phyloP scores from a whole-genome alignment of 2,329 filamentous ascomycete species.

The Rhynchosporium graminicola region DNA sequence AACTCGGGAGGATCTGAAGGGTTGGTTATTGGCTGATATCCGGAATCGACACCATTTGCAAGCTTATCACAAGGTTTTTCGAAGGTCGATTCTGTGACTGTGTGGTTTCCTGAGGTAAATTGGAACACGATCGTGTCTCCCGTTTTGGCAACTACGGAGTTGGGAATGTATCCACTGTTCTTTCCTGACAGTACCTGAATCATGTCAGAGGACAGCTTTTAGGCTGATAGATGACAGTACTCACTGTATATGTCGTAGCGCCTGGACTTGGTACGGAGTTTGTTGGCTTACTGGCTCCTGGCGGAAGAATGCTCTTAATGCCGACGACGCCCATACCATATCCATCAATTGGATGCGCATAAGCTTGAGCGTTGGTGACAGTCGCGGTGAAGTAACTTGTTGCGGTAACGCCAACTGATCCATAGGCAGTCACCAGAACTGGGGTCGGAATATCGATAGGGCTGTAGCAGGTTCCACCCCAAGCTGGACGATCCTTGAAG shows the following conservation, averaged over 20 bases:
- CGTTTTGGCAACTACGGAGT: conserved; percentile 38
- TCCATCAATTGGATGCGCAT: conserved; percentile 32
- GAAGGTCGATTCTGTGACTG: conserved; percentile 45
- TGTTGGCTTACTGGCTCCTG: conserved; percentile 3
- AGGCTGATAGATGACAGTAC: neutral
- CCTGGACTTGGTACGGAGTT: conserved; percentile 6
- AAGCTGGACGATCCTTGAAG: conserved; percentile 30
- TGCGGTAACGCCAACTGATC: conserved; percentile 25
- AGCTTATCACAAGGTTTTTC: conserved; percentile 42
- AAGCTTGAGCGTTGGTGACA: conserved; percentile 28
- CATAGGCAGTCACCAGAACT: conserved; percentile 28
- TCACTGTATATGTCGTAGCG: conserved; percentile 26
- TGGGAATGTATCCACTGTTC: conserved; percentile 63
- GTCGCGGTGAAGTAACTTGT: conserved; percentile 29
- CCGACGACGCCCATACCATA: conserved; percentile 27
- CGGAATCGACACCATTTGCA: conserved; percentile 60
- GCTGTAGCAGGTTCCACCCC: conserved; percentile 34
- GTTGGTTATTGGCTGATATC: conserved; percentile 43
- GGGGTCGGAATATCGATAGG: conserved; percentile 15
- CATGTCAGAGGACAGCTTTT: conserved; percentile 4
- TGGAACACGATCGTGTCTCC: conserved; percentile 40
- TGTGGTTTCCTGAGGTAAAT: conserved; percentile 48
- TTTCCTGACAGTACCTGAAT: conserved; percentile 24
- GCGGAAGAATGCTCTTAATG: conserved; percentile 21
- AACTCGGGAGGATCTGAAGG: conserved; percentile 48